Evolutionary conservation across 2,329 filamentous ascomycete genomes (phyloP), one percentile per base, ranked within the genome.

Genomic region (Calonectria pteridis): DNA sequence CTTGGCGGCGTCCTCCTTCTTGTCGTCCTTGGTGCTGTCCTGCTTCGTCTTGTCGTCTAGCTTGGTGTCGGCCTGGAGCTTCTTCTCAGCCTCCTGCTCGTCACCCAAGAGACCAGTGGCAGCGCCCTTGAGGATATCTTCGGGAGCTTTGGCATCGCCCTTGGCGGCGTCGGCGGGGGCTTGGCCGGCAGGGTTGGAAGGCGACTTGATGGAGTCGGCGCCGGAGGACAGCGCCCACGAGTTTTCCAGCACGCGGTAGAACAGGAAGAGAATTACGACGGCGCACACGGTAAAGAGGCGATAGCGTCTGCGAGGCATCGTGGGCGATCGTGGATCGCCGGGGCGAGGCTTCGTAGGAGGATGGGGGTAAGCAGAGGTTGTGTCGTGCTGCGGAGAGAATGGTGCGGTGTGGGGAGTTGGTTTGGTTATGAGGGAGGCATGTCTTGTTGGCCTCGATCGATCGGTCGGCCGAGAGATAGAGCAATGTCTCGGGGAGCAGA

Each of bases 251-350:
- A 87, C 82, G 73, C 88, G 88, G 79, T 89, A 89, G 66, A 91
- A 83, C 67, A 90, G 85, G 73, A 93, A 85, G 64, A 91, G 83
- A 64, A 91, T 83, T 71, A 92, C 81, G 74, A 89, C 83, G 69
- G 91, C 88, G 77, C 89, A 88, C 74, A 91, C 81, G 40, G 91
- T 82, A 74, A 93, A 91, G 71, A 92, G 86, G 73, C 92, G 89
- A 80, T 93, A 93, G 81, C 91, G 87, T 78, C 92, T 87, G 66
- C 92, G 90, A 88, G 93, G 91, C 78, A 79, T 83, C 77, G 51
- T 73, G 67, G 71, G 59, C 53, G 66, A 63, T 74, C 64, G 75
- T 73, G 64, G 76, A 77, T 81, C 80, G 79, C 78, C 75, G 68
- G 71, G 55, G 78, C 77, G 78, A 81, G 78, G 64, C 78, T 81